Evolutionary conservation across 495 filamentous ascomycete genomes (phyloP), one percentile per base, ranked within the genome.

Genomic region (Cudoniella acicularis): DNA sequence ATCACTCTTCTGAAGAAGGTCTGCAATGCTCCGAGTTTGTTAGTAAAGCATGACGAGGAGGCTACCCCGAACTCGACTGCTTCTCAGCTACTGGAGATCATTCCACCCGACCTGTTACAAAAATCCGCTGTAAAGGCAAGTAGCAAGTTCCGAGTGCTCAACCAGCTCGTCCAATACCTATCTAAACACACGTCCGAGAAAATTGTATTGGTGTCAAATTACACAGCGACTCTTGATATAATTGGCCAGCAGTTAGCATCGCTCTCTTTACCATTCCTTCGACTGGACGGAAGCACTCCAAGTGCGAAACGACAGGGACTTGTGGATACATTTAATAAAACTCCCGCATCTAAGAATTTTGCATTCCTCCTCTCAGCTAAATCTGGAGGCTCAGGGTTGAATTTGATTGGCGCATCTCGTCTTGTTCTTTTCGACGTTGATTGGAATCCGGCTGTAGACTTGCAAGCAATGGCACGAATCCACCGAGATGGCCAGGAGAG

Each of bases 391-490:
- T 79, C 82, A 17, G 89, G 89, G 2, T 77, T 93, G 45, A 93
- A 93, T 67, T 80, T 93, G 2, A 87, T 90, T 57, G 89, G 89
- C 20, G 89, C 89, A 2, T 88, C 85, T 20, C 78, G 89, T 10
- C 80, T 93, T 0, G 75, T 92, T 8, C 81, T 93, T 1, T 92
- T 91, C 65, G 89, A 93, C 62, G 80, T 89, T 4, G 89, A 92
- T 70, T 93, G 89, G 89, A 93, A 93, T 63, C 89, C 89, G 1
- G 84, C 86, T 8, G 91, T 87, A 1, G 89, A 93, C 63, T 74
- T 87, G 18, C 89, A 93, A 67, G 89, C 89, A n/a, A 92, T 93
- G 89, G 89, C 89, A 1, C 82, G 89, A 2, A 88, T 93, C 49
- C 88, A 92, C 67, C 79, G 89, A 25, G 88, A 91, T 61, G 89